phyloP scores from a whole-genome alignment of 1,139 yeast genomes.

The Candida sp. region DNA sequence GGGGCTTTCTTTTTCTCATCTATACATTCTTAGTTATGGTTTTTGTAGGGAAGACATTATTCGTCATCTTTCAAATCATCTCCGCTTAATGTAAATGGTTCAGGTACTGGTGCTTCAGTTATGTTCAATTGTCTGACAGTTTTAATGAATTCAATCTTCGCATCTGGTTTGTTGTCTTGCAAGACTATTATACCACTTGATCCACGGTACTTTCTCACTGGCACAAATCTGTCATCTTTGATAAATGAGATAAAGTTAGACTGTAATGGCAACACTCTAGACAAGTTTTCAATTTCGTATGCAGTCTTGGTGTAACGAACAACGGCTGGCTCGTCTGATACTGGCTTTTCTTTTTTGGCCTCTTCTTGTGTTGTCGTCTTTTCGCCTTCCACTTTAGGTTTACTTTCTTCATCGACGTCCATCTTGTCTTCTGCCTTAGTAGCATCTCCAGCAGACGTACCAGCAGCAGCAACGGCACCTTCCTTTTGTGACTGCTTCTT shows the following conservation, averaged over 20 bases:
- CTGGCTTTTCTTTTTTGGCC: conserved; percentile 25
- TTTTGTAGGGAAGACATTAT: background rate
- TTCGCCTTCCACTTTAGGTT: conserved; percentile 29
- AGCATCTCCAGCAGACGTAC: conserved; percentile 24
- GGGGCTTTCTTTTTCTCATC: background rate
- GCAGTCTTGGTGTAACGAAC: conserved; percentile 59
- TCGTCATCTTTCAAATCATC: conserved; percentile 46
- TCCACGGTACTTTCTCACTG: conserved; percentile 82
- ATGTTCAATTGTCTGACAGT: conserved; percentile 85
- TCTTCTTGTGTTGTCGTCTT: conserved; percentile 25
- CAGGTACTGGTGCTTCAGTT: conserved; percentile 91
- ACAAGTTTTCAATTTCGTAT: conserved; percentile 74
- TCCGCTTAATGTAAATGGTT: conserved; percentile 74
- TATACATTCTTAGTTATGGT: background rate
- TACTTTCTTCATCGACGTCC: conserved; percentile 27
- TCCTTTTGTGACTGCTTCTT: conserved; percentile 66
- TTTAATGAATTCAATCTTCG: conserved; percentile 70
- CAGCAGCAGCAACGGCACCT: conserved; percentile 25
- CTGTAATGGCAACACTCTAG: conserved; percentile 94
- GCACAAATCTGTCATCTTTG: conserved; percentile 78
- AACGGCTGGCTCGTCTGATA: conserved; percentile 31
- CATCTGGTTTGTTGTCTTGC: conserved; percentile 70
- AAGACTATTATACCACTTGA: conserved; percentile 84
- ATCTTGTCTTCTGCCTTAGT: conserved; percentile 33
- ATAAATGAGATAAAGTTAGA: conserved; percentile 80